Percentiles rank a stretch among this genome's conserved stretches.
phyloP scores from a whole-genome alignment of 2,329 filamentous ascomycete species.

The Venturia pyrina region DNA sequence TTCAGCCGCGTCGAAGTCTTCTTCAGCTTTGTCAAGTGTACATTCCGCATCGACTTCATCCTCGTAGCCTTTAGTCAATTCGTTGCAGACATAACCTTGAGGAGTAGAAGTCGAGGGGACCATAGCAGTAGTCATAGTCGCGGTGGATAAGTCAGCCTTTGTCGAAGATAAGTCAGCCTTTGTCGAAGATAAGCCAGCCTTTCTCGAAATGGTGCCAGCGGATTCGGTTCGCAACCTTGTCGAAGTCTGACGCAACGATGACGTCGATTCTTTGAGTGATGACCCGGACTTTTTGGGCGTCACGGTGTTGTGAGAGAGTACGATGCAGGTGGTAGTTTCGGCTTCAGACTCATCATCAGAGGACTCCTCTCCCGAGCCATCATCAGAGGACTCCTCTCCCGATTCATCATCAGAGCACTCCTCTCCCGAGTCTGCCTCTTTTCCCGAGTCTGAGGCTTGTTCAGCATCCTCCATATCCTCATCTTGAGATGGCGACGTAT shows the following conservation, averaged over 20 bases:
- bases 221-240: background rate
- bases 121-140: background rate
- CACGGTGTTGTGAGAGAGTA: background rate
- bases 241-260: background rate
- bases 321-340: too few relatives aligned
- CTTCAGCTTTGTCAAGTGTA: background rate
- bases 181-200: too few relatives aligned
- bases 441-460: background rate
- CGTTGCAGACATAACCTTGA: background rate
- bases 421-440: background rate
- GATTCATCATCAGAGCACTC: too few relatives aligned
- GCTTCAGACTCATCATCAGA: too few relatives aligned
- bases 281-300: background rate
- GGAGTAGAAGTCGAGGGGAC: background rate
- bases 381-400: too few relatives aligned
- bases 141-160: too few relatives aligned
- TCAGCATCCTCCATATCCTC: background rate
- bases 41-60: background rate
- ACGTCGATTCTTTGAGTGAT: background rate
- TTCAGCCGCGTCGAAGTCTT: background rate
- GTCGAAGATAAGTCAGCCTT: too few relatives aligned
- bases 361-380: too few relatives aligned
- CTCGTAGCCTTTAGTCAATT: background rate
- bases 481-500: background rate
- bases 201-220: background rate